Evolutionary conservation across 495 filamentous ascomycete genomes (phyloP), one percentile per base, ranked within the genome.

Genomic region (Gamarada debralockiae): DNA sequence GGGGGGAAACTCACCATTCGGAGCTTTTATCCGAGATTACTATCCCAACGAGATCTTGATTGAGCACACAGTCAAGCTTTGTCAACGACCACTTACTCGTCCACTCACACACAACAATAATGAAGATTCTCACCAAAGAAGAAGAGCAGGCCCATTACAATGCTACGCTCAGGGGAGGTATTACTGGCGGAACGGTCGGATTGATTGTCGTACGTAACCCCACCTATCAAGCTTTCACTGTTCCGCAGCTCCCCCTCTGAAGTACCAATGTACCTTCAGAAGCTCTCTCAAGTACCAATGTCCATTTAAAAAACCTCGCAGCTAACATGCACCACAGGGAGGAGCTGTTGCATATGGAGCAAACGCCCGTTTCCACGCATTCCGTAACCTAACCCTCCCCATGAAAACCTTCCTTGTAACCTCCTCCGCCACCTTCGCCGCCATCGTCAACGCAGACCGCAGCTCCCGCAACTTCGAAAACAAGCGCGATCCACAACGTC

Each of bases 61-160:
- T 4, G 48, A 38, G 9, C 50, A 22, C 27, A 31, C 37, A 51
- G n/a, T n/a, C n/a, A n/a, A n/a, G n/a, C n/a, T n/a, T n/a, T 17
- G 25, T 9, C 24, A 9, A 48, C 29, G 3, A 17, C 44, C 23
- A 14, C 27, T 33, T 27, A 36, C 10, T 25, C 37, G 33, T 18
- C 37, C 18, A 34, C 53, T 29, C 37, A 56, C 21, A 23, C 14
- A 17, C 36, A 4, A 13, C 13, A 13, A 43, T 18, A 12, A 97
- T 97, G 92, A 97, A 97, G 83, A 71, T 97, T 61, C 79, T 97
- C 65, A 92, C 87, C 46, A 90, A 90, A 64, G 90, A 96, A 81
- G 89, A 97, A 76, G 91, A 96, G 73, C 64, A 72, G 46, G 77
- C 71, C 34, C 75, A 80, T 70, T 82, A 78, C 72, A 58, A 63